Percentiles rank a stretch among this genome's conserved stretches.
Conservation (phyloP, 345 rosid genomes). For the Gossypium turneri region DNA sequence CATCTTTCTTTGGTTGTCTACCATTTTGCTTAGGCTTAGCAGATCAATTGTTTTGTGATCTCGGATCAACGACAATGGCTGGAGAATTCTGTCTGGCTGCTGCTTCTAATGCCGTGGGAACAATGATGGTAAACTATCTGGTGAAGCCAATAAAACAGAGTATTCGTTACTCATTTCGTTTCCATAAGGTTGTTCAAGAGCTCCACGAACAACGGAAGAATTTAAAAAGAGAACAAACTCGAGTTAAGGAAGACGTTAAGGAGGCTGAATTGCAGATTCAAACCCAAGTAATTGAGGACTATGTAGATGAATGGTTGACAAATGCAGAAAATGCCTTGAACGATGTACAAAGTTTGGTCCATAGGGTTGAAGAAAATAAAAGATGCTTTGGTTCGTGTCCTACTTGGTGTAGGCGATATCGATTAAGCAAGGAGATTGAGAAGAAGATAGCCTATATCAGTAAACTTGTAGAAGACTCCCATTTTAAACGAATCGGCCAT, state of each 20-base stretch:
- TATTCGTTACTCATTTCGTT: neutral
- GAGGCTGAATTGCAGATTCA: neutral
- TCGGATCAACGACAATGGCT: neutral
- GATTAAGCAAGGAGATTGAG: neutral
- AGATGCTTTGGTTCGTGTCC: constrained; percentile 5
- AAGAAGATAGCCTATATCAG: neutral
- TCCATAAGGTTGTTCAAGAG: neutral
- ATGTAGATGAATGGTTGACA: neutral
- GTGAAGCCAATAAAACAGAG: neutral
- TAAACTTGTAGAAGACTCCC: neutral
- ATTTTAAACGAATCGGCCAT: neutral
- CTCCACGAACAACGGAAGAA: neutral
- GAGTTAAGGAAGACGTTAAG: neutral
- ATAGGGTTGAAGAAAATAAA: neutral
- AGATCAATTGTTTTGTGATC: neutral
- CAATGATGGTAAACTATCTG: neutral
- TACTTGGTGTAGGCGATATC: neutral
- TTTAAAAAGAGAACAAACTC: neutral
- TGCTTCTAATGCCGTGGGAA: neutral
- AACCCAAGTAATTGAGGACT: neutral
- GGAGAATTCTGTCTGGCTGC: neutral
- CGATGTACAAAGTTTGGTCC: neutral
- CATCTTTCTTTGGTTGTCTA: too few species aligned
- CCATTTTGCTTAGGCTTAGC: neutral
- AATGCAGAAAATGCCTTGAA: neutral